Evolutionary conservation across 108 stramenopile species (phyloP).

Genomic region (Epipyxis sp.): DNA sequence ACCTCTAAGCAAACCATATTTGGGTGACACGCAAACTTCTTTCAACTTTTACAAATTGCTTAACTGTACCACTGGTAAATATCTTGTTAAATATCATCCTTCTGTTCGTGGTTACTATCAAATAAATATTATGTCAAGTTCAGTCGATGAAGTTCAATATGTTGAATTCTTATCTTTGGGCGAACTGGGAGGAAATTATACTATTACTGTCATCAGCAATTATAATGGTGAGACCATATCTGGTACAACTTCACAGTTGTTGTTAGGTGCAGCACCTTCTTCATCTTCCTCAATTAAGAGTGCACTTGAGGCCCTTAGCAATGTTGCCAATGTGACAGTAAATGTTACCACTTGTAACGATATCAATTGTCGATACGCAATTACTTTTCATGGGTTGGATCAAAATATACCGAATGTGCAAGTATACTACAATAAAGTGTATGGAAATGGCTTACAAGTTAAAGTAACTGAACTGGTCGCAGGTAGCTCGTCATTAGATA

Average conservation of each 20-base stretch:
- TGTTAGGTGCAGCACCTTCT: neutral
- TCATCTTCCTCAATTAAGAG: constrained; percentile 35
- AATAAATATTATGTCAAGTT: constrained; percentile 49
- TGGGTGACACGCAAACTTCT: neutral
- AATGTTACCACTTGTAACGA: constrained; percentile 28
- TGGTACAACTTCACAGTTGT: neutral
- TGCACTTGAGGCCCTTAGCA: constrained; percentile 45
- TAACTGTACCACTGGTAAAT: constrained; percentile 49
- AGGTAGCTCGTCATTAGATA: constrained; percentile 48
- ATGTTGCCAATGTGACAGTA: constrained; percentile 39
- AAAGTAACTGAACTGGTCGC: constrained; percentile 36
- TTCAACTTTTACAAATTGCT: neutral
- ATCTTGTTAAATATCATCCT: constrained; percentile 55
- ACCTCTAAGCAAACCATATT: neutral
- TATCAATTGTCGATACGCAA: neutral
- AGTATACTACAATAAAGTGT: constrained; percentile 14
- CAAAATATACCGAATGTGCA: neutral
- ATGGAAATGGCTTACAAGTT: constrained; percentile 50
- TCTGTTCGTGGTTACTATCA: constrained; percentile 55
- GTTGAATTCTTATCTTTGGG: constrained; percentile 38
- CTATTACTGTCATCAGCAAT: neutral
- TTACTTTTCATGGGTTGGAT: constrained; percentile 24
- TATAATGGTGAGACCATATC: constrained; percentile 7
- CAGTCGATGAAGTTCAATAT: constrained; percentile 54
- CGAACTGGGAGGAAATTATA: constrained; percentile 26